Conservation (phyloP, 2,329 filamentous ascomycete species). For the Huntiella bhutanensis region DNA sequence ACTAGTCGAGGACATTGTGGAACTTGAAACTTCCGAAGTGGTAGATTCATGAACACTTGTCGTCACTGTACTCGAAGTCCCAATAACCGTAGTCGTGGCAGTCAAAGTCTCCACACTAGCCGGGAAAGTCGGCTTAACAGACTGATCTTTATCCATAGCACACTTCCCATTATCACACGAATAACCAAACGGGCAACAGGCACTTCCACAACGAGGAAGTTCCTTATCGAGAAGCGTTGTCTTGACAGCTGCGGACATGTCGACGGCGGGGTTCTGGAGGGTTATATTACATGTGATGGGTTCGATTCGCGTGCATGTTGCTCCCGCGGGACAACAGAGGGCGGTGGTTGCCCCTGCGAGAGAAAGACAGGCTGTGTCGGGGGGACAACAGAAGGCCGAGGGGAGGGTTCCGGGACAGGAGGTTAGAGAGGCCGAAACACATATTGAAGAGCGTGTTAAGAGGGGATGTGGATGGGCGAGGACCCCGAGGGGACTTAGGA, state of each 20-base stretch:
- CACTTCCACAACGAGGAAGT: conserved; percentile 36
- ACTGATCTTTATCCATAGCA: not conserved
- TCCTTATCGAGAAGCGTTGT: conserved; percentile 40
- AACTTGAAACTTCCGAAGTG: not conserved
- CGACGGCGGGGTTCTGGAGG: conserved; percentile 37
- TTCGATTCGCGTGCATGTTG: conserved; percentile 39
- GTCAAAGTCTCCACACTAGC: not conserved
- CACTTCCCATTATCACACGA: conserved; percentile 27
- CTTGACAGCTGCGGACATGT: conserved; percentile 44
- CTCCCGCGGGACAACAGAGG: conserved; percentile 47
- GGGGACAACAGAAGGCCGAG: conserved; percentile 46
- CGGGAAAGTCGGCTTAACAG: not conserved
- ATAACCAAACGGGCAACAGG: conserved; percentile 58
- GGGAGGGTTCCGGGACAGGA: conserved; percentile 39
- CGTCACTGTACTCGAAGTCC: not conserved
- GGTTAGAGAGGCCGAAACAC: conserved; percentile 23
- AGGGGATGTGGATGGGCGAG: conserved; percentile 19
- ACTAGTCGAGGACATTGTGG: not conserved
- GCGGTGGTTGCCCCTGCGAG: conserved; percentile 48
- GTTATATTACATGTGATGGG: conserved; percentile 45
- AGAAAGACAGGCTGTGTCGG: conserved; percentile 32
- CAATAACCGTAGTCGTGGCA: not conserved
- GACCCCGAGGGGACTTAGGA: conserved; percentile 16
- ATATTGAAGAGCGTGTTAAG: conserved; percentile 17
- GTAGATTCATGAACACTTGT: not conserved